phyloP scores from a whole-genome alignment of 345 rosid species.

The Eucalyptus sideroxylon region DNA sequence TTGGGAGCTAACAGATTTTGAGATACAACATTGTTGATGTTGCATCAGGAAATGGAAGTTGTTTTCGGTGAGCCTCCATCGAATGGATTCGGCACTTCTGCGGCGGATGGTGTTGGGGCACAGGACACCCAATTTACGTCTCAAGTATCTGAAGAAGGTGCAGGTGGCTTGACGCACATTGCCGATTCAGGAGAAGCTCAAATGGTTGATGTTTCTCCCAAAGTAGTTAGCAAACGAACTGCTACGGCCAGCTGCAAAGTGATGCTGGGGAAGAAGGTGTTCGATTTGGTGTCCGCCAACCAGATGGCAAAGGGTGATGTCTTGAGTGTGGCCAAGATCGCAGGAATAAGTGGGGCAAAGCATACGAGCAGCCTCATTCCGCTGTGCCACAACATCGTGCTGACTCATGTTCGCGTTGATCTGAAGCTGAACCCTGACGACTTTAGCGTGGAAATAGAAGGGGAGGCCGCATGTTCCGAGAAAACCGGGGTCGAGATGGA shows the following conservation, averaged over 20 bases:
- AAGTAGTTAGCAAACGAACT: constrained; percentile 47
- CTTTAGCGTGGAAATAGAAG: constrained; percentile 65
- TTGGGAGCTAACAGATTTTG: background rate
- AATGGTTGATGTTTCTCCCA: constrained; percentile 92
- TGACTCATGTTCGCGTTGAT: constrained; percentile 63
- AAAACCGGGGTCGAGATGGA: constrained; percentile 96
- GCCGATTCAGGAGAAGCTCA: constrained; percentile 64
- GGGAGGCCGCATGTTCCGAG: constrained; percentile 69
- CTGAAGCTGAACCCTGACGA: constrained; percentile 46
- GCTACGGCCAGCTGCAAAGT: constrained; percentile 82
- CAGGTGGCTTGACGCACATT: constrained; percentile 42
- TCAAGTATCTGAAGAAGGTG: background rate
- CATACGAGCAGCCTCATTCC: constrained; percentile 80
- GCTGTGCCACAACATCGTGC: constrained; percentile 69
- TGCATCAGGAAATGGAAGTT: constrained; percentile 68
- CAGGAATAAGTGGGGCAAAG: constrained; percentile 88
- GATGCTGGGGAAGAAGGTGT: constrained; percentile 54
- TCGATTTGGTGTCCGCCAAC: constrained; percentile 68
- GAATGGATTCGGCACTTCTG: constrained; percentile 25
- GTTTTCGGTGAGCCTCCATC: constrained; percentile 68
- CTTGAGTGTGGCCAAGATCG: constrained; percentile 79
- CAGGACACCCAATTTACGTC: constrained; percentile 10
- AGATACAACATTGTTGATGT: background rate
- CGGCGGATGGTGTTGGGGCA: background rate
- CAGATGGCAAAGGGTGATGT: constrained; percentile 94